These are phyloP conservation scores for Rubroboletus pulcherrimus DNA, from an alignment of 768 basidiomycete genomes.

Conservation along the genomic window DNA sequence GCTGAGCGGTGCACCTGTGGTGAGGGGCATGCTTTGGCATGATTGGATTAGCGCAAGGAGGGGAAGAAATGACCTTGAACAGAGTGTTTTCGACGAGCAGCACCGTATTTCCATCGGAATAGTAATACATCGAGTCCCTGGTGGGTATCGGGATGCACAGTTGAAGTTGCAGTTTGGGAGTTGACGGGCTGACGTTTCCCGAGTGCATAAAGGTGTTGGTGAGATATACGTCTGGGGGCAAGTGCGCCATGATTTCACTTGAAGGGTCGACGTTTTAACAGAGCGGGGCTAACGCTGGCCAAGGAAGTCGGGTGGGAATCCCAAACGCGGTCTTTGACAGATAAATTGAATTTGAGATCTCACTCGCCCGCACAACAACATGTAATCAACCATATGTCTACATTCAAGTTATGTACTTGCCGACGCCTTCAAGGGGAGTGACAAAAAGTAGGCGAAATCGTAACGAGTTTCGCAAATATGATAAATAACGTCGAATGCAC, in stretches of 20 bases:
- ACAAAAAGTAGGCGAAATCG: conserved; percentile 5
- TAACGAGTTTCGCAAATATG: conserved; percentile 6
- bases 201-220: conserved; percentile 34
- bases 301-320: conserved; percentile 17
- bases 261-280: conserved; percentile 10
- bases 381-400: conserved; percentile 2
- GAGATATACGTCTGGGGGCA: conserved; percentile 30
- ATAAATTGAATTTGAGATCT: conserved; percentile 18
- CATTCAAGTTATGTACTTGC: conserved; percentile 12
- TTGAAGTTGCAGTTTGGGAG: conserved; percentile 32
- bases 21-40: conserved; percentile 19
- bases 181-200: conserved; percentile 28
- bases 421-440: background rate
- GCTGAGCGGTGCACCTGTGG: conserved; percentile 38
- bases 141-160: conserved; percentile 32
- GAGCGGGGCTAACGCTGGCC: conserved; percentile 1
- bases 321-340: background rate
- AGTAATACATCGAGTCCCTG: conserved; percentile 40
- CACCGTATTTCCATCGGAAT: conserved; percentile 38
- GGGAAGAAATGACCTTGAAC: conserved; percentile 42
- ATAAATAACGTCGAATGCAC: conserved; percentile 9
- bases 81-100: conserved; percentile 42
- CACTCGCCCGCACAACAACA: background rate
- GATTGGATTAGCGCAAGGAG: conserved; percentile 9
- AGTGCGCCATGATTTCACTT: conserved; percentile 26